Conservation (phyloP, 108 stramenopile species). For the Pseudonitzschia multiseries region DNA sequence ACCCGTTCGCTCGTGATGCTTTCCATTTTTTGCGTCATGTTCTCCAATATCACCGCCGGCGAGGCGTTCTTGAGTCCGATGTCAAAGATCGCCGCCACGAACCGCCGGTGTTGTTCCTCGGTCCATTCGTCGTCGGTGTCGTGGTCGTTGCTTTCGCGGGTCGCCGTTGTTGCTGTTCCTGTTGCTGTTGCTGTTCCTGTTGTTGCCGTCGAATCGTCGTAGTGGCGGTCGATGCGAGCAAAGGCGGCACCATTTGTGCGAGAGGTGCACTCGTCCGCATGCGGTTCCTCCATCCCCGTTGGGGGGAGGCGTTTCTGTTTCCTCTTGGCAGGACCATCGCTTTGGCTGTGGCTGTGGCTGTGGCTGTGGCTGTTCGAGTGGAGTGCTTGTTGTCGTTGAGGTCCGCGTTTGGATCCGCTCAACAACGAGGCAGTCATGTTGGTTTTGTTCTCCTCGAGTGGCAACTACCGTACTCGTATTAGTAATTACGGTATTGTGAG, state of each 20-base stretch:
- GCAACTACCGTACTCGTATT: too few relatives aligned
- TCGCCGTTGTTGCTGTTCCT: not conserved
- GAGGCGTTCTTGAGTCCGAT: constrained; percentile 49
- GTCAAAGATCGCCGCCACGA: constrained; percentile 50
- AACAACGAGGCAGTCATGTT: not conserved
- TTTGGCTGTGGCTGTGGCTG: not conserved
- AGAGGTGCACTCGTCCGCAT: too few relatives aligned
- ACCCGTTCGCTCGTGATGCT: constrained; percentile 50
- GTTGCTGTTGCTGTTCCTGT: not conserved
- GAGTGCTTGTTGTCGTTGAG: not conserved
- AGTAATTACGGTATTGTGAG: too few relatives aligned
- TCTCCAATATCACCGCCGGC: constrained; percentile 52
- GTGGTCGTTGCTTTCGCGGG: not conserved
- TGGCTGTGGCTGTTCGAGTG: not conserved
- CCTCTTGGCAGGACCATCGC: too few relatives aligned
- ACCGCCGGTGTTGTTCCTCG: constrained; percentile 41
- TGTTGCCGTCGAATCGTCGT: too few relatives aligned
- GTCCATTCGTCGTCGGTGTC: constrained; percentile 23
- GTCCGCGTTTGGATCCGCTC: not conserved
- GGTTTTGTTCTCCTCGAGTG: not conserved
- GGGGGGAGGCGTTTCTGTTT: too few relatives aligned
- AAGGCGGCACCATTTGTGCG: too few relatives aligned
- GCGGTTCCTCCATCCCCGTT: too few relatives aligned
- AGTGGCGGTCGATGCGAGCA: too few relatives aligned
- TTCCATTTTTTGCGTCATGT: constrained; percentile 33